Evolutionary conservation across 164 flowering plant species (phyloP).

Genomic region (Umbilicus rupestris): DNA sequence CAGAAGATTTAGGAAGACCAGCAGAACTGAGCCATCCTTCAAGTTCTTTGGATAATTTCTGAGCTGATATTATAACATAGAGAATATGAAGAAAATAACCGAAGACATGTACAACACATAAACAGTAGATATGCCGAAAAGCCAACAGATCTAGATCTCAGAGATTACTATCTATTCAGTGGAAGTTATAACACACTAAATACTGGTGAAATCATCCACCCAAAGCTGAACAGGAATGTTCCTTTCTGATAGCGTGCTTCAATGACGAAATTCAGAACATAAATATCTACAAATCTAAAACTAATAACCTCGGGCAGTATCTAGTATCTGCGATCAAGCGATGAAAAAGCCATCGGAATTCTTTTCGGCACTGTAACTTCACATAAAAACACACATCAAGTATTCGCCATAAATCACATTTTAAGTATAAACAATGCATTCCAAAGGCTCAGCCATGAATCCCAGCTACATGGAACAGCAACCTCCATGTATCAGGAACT

Average conservation of each 20-base stretch:
- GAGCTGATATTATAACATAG: slow-evolving; percentile 31
- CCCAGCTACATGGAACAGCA: neutral
- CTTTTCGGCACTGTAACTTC: no score
- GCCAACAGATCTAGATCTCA: no score
- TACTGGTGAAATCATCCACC: neutral
- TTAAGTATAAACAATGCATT: no score
- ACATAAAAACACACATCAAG: no score
- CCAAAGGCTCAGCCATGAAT: no score
- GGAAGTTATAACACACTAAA: neutral
- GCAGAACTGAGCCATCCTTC: slow-evolving; percentile 73
- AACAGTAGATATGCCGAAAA: neutral
- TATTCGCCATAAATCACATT: no score
- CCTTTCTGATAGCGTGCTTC: neutral
- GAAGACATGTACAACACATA: neutral
- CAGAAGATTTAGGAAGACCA: slow-evolving; percentile 64
- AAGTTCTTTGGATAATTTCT: slow-evolving; percentile 58
- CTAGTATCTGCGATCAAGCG: no score
- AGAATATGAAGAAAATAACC: neutral
- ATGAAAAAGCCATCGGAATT: no score
- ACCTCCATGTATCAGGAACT: neutral
- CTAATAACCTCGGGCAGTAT: no score
- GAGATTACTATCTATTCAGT: no score
- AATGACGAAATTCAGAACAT: neutral
- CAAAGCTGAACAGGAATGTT: neutral
- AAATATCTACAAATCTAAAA: neutral